Evolutionary conservation across 306 rosid genomes (phyloP).

Genomic region (Phaseolus lunatus): DNA sequence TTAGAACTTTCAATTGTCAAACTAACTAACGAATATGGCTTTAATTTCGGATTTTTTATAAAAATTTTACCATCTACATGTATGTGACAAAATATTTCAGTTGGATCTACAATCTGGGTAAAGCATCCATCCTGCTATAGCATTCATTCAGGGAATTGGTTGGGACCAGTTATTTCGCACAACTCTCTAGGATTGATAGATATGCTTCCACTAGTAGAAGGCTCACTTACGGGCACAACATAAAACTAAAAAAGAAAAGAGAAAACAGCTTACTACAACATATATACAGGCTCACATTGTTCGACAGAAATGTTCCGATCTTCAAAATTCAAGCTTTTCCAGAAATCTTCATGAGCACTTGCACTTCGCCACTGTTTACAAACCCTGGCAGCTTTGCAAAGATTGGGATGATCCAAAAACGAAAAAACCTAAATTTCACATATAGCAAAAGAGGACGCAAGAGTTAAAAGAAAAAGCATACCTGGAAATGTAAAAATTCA

Average conservation of each 20-base stretch:
- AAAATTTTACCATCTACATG: background rate
- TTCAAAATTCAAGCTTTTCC: conserved; percentile 92
- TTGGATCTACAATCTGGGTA: background rate
- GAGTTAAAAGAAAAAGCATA: background rate
- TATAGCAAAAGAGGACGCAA: conserved; percentile 1
- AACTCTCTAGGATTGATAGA: background rate
- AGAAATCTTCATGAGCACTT: conserved; percentile 97
- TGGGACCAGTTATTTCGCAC: background rate
- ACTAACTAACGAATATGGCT: background rate
- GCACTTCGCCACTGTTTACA: conserved; percentile 96
- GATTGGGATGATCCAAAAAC: conserved; percentile 88
- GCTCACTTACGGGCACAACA: background rate
- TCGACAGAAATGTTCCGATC: conserved; percentile 82
- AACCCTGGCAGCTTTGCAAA: conserved; percentile 92
- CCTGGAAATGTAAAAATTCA: background rate
- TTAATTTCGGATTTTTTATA: no score
- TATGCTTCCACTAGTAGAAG: conserved; percentile 9
- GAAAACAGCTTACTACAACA: conserved; percentile 16
- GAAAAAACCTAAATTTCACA: conserved; percentile 79
- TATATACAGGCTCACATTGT: conserved; percentile 74
- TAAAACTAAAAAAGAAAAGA: background rate
- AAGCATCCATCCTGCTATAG: background rate
- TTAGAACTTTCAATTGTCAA: background rate
- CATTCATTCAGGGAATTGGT: background rate
- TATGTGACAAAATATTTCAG: background rate